Evolutionary conservation across 768 basidiomycete species (phyloP).

Genomic region (Dacryopinax spathularia): DNA sequence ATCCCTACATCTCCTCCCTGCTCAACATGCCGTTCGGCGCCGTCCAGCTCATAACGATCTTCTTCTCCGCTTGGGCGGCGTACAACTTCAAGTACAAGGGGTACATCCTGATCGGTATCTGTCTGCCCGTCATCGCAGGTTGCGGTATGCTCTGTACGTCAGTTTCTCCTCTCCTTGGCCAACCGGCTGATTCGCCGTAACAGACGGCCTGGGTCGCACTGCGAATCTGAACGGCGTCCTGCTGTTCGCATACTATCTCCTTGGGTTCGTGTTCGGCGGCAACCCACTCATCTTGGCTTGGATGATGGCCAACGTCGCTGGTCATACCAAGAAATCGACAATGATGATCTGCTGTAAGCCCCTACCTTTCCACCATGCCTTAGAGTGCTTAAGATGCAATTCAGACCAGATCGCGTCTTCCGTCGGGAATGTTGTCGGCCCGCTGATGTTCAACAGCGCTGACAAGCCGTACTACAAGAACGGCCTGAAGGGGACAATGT

Average conservation of each 20-base stretch:
- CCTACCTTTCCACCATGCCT: conserved; percentile 16
- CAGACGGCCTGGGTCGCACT: neutral
- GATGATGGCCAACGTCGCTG: conserved; percentile 23
- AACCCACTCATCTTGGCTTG: conserved; percentile 24
- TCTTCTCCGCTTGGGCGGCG: conserved; percentile 17
- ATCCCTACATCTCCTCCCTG: neutral
- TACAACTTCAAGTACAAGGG: conserved; percentile 17
- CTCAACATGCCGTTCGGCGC: conserved; percentile 14
- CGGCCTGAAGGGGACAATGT: neutral
- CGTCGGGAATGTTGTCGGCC: conserved; percentile 22
- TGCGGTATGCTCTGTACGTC: conserved; percentile 15
- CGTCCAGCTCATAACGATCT: conserved; percentile 18
- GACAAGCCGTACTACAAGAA: conserved; percentile 14
- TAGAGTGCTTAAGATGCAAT: neutral
- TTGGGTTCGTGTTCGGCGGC: conserved; percentile 23
- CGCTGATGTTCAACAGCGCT: conserved; percentile 21
- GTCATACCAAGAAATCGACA: conserved; percentile 10
- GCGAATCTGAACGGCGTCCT: conserved; percentile 12
- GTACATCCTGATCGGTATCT: conserved; percentile 14
- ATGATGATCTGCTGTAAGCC: neutral
- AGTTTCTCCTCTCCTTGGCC: neutral
- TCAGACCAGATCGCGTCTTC: conserved; percentile 12
- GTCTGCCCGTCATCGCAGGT: conserved; percentile 9
- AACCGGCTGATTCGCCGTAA: neutral
- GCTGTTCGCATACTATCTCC: conserved; percentile 22